Evolutionary conservation across 2,329 filamentous ascomycete genomes (phyloP).

Genomic region (Ophiocordyceps unilateralis): DNA sequence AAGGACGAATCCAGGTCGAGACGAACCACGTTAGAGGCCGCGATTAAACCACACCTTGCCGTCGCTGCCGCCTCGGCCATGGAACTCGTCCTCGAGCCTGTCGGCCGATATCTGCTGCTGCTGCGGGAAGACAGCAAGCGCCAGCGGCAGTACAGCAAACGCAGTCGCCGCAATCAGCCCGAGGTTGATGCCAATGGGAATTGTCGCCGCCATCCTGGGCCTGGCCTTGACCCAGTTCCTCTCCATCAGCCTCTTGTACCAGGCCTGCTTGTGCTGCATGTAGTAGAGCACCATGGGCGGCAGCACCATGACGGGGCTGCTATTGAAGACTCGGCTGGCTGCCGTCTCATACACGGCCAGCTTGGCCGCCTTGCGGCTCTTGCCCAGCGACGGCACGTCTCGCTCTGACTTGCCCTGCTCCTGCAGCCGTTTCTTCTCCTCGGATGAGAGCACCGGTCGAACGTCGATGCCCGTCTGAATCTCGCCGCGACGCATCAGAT

Average conservation of each 20-base stretch:
- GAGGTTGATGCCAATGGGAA: constrained; percentile 66
- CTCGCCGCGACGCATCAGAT: constrained; percentile 94
- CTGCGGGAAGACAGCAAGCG: constrained; percentile 84
- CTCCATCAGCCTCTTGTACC: constrained; percentile 26
- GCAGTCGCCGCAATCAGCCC: constrained; percentile 75
- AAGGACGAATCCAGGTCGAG: too few species aligned
- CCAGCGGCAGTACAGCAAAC: constrained; percentile 74
- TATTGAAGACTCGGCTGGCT: constrained; percentile 77
- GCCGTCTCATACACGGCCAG: constrained; percentile 89
- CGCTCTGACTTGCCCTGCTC: constrained; percentile 43
- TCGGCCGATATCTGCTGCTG: constrained; percentile 63
- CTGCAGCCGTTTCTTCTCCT: constrained; percentile 42
- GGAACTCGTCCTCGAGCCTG: constrained; percentile 73
- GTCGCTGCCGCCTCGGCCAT: constrained; percentile 57
- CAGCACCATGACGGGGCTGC: constrained; percentile 92
- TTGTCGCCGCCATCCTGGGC: constrained; percentile 39
- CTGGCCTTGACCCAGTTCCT: constrained; percentile 64
- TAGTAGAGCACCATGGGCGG: constrained; percentile 74
- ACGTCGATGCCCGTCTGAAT: constrained; percentile 87
- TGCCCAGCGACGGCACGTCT: constrained; percentile 58
- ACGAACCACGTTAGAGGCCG: constrained; percentile 46
- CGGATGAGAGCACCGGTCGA: constrained; percentile 60
- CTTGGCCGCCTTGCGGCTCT: constrained; percentile 72
- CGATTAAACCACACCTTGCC: constrained; percentile 93
- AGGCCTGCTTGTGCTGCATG: constrained; percentile 42